Base-by-base conservation (phyloP, 257 asterid species). In the Ajuga chamaepitys region DNA sequence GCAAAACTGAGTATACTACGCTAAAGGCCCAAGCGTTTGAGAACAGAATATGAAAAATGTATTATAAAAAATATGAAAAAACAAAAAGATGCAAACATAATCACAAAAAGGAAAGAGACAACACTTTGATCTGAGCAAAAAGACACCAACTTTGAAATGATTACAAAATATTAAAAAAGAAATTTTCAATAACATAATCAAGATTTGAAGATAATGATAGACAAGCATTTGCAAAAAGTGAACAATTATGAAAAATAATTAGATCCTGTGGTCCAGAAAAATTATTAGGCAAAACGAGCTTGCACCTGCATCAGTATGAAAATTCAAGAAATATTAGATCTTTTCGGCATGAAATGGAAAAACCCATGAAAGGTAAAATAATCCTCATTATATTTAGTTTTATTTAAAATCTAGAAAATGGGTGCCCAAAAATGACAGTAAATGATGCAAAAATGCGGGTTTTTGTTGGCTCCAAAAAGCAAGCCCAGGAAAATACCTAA, bases 131-230 rank as follows among this genome's bases (percentile, higher is more conserved):
- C 72, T 18, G 58, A 42, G 58, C 46, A 56, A 78, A 81, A 77
- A 74, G 79, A 80, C 45, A 55, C 68, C 78, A 74, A 41, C 77
- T 80, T 68, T 75, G 71, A 32, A 55, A 70, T 63, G 72, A 72
- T 70, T 47, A 55, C 51, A 71, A 44, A 59, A 66, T 46, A 55
- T 11, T n/a, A 61, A 10, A 35, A 37, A 22, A 40, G 51, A 50
- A 45, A 46, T 45, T 64, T 41, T 58, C 4, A 56, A 42, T 32
- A 66, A 47, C 65, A 32, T 28, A 58, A 68, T 68, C 72, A 68
- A 45, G 30, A 26, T 12, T n/a, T 51, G 7, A 51, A 9, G 58
- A 66, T 42, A 64, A 40, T 37, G 67, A 30, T 56, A 13, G 34
- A 16, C 34, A 45, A 71, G 46, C 68, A 47, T 60, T 21, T 10